Evolutionary conservation across 2,329 filamentous ascomycete species (phyloP), one percentile per base, ranked within the genome.

Genomic region (Cladobotryum protrusum): DNA sequence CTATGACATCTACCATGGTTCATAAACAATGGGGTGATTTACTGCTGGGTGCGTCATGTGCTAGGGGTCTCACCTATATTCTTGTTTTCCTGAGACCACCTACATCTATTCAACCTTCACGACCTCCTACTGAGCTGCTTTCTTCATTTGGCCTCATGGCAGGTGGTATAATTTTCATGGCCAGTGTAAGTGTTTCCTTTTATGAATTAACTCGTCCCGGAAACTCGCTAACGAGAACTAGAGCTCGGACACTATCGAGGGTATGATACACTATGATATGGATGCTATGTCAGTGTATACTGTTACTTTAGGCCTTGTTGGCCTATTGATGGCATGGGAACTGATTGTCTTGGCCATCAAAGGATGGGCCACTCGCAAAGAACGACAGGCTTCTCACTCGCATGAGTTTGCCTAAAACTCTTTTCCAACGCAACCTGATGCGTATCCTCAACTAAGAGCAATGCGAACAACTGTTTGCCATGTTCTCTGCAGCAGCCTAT

Each of bases 251-350:
- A 86, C 86, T 0, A 79, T 96, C 20, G 66, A 75, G 9, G 81
- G 83, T n/a, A 88, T 96, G 73, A 84, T 91, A 52, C 77, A 79
- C 50, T 85, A 91, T 62, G 69, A 83, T 4, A 72, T 96, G 14
- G 87, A 96, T 62, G 88, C 88, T 55, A 96, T 96, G 90, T 93
- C 96, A 67, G 81, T 89, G 54, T 95, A 96, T 68, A 96, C 89
- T 0, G 79, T 96, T 33, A 87, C 83, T 9, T 87, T 95, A 80
- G 92, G 91, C 2, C 65, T 95, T 6, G 87, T 89, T 1, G 86
- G 85, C 2, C 75, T 96, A 45, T 68, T 95, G 46, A 92, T 96
- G 87, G 84, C 90, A 0, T 96, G 88, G 83, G 79, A 86, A 48
- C 78, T 95, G 17, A 62, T 90, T 24, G 72, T 87, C 11, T 80